Evolutionary conservation across 83 land plant species (phyloP).

Genomic region (Picea mariana): DNA sequence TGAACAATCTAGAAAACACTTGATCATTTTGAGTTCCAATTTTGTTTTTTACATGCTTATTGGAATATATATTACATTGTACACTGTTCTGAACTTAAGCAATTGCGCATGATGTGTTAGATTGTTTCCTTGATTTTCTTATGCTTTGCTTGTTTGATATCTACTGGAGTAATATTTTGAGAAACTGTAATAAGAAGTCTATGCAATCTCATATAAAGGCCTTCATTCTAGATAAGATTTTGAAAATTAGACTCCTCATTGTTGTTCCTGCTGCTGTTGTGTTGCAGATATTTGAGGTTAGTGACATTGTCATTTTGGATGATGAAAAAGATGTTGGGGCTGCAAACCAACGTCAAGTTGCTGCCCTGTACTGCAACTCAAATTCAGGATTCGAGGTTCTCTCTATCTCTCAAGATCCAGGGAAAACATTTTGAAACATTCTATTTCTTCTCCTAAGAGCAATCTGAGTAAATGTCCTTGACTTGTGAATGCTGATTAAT

Average conservation of each 20-base stretch:
- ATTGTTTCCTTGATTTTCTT: background rate
- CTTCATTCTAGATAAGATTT: background rate
- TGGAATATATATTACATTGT: background rate
- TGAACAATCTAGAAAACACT: background rate
- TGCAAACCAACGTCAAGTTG: constrained; percentile 71
- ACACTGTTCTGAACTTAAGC: no score
- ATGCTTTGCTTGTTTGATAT: background rate
- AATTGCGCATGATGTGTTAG: background rate
- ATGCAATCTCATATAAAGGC: no score
- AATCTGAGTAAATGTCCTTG: background rate
- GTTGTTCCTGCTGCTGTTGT: background rate
- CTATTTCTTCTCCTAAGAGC: background rate
- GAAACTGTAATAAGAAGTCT: no score
- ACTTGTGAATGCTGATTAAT: background rate
- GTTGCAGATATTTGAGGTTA: constrained; percentile 88
- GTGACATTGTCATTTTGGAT: constrained; percentile 78
- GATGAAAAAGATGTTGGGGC: constrained; percentile 91
- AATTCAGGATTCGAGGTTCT: constrained; percentile 92
- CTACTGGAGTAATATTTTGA: no score
- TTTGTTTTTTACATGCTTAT: background rate
- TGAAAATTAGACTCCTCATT: background rate
- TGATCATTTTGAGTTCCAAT: background rate
- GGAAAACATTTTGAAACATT: background rate
- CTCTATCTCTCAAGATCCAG: background rate
- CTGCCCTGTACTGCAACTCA: constrained; percentile 83